Percentiles rank a stretch among this genome's conserved stretches.
Conservation (phyloP, 306 rosid species). For the Potentilla sterilis region DNA sequence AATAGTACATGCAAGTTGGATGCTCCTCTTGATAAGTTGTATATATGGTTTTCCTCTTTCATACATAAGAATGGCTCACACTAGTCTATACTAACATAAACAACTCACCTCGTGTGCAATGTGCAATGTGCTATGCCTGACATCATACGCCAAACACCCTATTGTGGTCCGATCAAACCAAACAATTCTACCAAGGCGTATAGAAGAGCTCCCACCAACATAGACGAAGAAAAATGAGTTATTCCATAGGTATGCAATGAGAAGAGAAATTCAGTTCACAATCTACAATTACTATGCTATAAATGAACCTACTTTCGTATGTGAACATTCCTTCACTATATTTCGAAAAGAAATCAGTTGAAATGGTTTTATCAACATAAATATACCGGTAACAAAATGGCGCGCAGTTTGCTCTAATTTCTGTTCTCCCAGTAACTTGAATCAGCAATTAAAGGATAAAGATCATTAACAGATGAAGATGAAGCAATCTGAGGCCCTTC, state of each 20-base stretch:
- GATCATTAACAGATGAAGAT: conserved; percentile 34
- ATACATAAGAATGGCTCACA: no score
- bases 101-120: no score
- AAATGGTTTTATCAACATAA: background rate
- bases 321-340: background rate
- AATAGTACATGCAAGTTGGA: no score
- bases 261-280: background rate
- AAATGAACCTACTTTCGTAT: background rate
- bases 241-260: background rate
- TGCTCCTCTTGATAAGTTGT: no score
- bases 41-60: no score
- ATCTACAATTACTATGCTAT: background rate
- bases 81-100: no score
- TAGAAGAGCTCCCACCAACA: no score
- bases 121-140: no score
- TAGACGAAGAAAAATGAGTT: background rate
- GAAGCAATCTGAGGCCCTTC: conserved; percentile 29
- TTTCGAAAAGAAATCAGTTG: background rate
- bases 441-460: conserved; percentile 31
- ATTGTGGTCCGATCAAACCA: no score
- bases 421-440: conserved; percentile 25
- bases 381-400: background rate
- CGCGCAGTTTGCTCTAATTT: background rate
- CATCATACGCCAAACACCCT: no score
- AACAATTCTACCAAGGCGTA: no score